Conservation (phyloP, 176 grass and related monocot genomes). For the Rhipidocladum racemiflorum region DNA sequence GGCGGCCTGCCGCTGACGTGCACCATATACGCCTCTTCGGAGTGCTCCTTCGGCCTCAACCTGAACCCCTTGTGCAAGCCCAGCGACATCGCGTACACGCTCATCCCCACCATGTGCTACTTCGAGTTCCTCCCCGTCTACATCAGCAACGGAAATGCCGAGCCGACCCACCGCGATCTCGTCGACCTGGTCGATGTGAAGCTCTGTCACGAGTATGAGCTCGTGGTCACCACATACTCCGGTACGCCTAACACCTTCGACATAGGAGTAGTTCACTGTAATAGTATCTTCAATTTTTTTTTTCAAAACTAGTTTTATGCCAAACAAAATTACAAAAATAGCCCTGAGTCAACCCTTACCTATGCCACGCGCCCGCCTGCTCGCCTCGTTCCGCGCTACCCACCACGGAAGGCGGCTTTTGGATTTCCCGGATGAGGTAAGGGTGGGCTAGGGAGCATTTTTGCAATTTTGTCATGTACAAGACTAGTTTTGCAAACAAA, state of each 20-base stretch:
- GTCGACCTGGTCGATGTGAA: constrained; percentile 80
- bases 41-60: constrained; percentile 96
- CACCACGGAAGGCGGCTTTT: too few relatives aligned
- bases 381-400: too few relatives aligned
- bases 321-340: too few relatives aligned
- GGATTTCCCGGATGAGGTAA: too few relatives aligned
- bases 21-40: constrained; percentile 95
- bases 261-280: too few relatives aligned
- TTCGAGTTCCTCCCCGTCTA: constrained; percentile 82
- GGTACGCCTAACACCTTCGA: constrained; percentile 27
- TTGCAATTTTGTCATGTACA: too few relatives aligned
- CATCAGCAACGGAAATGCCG: constrained; percentile 26
- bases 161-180: constrained; percentile 64
- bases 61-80: constrained; percentile 92
- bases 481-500: too few relatives aligned
- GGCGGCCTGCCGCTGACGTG: constrained; percentile 71
- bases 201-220: constrained; percentile 83
- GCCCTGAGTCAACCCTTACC: too few relatives aligned
- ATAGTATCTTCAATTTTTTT: too few relatives aligned
- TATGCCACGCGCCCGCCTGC: too few relatives aligned
- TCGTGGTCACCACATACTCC: constrained; percentile 90
- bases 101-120: constrained; percentile 96
- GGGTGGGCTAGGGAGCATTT: too few relatives aligned
- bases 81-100: constrained; percentile 78
- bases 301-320: too few relatives aligned